Percentiles rank a stretch among this genome's conserved stretches.
These are phyloP conservation scores for Backusella macrospora DNA, from an alignment of 192 early-diverging fungal species.

Conservation along the genomic window DNA sequence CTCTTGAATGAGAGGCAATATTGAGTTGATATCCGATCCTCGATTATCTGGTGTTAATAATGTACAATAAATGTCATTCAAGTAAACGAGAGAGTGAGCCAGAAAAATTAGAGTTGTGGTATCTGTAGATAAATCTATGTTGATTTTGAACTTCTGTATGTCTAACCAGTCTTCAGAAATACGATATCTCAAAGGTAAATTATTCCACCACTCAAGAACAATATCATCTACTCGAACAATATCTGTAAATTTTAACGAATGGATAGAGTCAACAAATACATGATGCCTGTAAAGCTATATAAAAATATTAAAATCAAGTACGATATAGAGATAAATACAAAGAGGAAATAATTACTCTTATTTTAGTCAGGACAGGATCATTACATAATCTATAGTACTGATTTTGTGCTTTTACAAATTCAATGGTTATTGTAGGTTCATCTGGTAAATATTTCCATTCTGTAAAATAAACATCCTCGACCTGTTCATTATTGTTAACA, in stretches of 20 bases:
- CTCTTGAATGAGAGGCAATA: neutral
- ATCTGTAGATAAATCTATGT: neutral
- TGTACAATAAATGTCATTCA: neutral
- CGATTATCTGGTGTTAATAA: neutral
- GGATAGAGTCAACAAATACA: neutral
- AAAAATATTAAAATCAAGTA: neutral
- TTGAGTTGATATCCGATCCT: neutral
- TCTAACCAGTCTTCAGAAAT: neutral
- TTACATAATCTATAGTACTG: constrained; percentile 1
- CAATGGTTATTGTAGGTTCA: neutral
- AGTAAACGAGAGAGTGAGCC: neutral
- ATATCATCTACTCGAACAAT: neutral
- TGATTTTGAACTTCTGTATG: neutral
- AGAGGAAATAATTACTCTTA: neutral
- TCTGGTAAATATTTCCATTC: neutral
- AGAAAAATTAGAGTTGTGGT: neutral
- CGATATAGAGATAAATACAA: neutral
- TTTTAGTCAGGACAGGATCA: neutral
- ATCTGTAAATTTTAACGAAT: neutral
- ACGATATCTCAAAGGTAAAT: neutral
- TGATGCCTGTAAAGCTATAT: constrained; percentile 6
- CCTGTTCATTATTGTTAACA: neutral
- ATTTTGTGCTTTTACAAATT: constrained; percentile 5
- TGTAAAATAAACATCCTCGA: neutral
- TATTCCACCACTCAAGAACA: neutral